Evolutionary conservation across 257 asterid species (phyloP).

Genomic region (Agastache rugosa): DNA sequence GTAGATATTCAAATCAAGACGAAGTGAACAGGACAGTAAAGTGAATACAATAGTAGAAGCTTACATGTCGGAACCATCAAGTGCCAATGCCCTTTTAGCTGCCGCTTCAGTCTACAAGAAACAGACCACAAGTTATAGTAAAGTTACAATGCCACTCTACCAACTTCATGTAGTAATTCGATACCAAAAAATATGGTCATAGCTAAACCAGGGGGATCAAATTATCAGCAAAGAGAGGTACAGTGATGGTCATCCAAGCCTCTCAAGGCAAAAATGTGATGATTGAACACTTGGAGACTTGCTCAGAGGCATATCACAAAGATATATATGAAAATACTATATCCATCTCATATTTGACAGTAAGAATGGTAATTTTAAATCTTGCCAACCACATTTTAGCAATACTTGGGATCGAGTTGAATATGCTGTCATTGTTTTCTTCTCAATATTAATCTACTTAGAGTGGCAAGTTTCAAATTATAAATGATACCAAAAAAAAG

Average conservation of each 20-base stretch:
- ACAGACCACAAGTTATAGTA: constrained; percentile 22
- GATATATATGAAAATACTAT: not conserved
- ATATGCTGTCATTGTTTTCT: constrained; percentile 3
- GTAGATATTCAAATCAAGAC: constrained; percentile 19
- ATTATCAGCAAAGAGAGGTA: not conserved
- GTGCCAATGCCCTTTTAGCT: constrained; percentile 83
- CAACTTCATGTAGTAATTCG: constrained; percentile 11
- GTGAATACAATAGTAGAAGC: constrained; percentile 36
- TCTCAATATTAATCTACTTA: not conserved
- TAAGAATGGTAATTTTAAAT: not conserved
- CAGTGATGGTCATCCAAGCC: not conserved
- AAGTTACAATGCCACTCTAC: not conserved
- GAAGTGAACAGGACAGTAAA: not conserved
- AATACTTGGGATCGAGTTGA: not conserved
- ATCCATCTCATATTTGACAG: constrained; percentile 2
- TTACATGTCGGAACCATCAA: constrained; percentile 96
- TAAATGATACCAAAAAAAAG: not conserved
- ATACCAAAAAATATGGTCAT: not conserved
- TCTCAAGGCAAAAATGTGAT: not conserved
- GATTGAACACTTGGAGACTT: not conserved
- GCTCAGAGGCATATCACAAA: not conserved
- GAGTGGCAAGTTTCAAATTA: not conserved
- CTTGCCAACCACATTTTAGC: not conserved
- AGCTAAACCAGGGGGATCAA: not conserved
- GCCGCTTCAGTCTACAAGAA: constrained; percentile 89